Conservation (phyloP, 2,329 filamentous ascomycete species). For the Pleochaeta shiraiana region DNA sequence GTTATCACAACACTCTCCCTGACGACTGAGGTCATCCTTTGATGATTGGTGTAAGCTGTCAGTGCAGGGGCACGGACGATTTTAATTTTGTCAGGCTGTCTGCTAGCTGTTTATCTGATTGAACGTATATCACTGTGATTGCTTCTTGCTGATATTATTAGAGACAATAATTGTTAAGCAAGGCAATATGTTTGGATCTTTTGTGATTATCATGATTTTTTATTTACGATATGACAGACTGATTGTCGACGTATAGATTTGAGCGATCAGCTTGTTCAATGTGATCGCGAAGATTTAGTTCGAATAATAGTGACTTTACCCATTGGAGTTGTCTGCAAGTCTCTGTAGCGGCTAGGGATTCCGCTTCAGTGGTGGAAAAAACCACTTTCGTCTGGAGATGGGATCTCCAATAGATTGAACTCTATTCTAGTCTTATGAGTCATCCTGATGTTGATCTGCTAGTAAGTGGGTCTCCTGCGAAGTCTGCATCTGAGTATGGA, state of each 20-base stretch:
- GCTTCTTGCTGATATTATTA: background rate
- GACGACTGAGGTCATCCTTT: background rate
- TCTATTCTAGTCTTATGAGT: background rate
- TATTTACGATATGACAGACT: background rate
- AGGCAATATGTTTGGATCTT: no score
- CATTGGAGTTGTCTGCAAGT: background rate
- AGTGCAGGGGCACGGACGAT: background rate
- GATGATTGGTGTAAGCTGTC: background rate
- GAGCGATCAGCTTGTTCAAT: background rate
- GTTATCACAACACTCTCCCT: background rate
- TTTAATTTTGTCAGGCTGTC: background rate
- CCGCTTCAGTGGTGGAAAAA: no score
- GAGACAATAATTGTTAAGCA: background rate
- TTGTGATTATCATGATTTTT: background rate
- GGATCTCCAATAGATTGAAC: background rate
- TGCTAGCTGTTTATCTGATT: background rate
- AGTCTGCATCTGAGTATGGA: background rate
- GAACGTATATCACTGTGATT: background rate
- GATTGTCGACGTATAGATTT: background rate
- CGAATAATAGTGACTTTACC: background rate
- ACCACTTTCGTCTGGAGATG: background rate
- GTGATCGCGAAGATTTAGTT: background rate
- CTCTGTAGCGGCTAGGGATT: background rate
- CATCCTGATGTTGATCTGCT: background rate
- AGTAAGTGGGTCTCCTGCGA: background rate